These are phyloP conservation scores for Paraphaeosphaeria minitans DNA, from an alignment of 2,329 filamentous ascomycete genomes.

Conservation along the genomic window DNA sequence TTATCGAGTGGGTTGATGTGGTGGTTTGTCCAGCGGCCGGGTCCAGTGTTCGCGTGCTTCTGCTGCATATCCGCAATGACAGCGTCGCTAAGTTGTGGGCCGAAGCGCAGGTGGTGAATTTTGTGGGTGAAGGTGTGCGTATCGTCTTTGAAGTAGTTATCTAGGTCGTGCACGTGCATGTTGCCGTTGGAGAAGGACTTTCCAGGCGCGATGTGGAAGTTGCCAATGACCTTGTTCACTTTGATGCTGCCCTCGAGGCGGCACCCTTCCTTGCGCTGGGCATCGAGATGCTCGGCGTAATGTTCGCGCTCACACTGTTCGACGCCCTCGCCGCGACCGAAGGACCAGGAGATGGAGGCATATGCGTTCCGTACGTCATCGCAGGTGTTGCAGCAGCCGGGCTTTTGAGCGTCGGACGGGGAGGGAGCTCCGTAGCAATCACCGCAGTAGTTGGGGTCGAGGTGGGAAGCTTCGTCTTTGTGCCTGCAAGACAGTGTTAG, in stretches of 20 bases:
- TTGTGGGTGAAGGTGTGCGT: conserved; percentile 87
- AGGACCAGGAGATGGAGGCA: conserved; percentile 86
- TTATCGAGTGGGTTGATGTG: conserved; percentile 90
- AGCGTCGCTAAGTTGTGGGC: conserved; percentile 82
- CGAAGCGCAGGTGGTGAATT: conserved; percentile 90
- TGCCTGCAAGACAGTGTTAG: conserved; percentile 56
- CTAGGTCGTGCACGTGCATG: conserved; percentile 96
- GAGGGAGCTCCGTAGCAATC: conserved; percentile 85
- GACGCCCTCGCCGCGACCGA: conserved; percentile 87
- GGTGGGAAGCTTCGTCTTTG: conserved; percentile 70
- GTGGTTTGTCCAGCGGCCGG: conserved; percentile 78
- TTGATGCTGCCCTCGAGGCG: conserved; percentile 89
- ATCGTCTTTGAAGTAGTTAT: conserved; percentile 85
- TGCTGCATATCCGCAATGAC: conserved; percentile 53
- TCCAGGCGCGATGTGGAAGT: conserved; percentile 97
- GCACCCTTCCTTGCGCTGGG: conserved; percentile 89
- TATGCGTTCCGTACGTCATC: conserved; percentile 97
- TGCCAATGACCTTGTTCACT: conserved; percentile 98
- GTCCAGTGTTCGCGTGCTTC: conserved; percentile 61
- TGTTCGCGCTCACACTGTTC: conserved; percentile 96
- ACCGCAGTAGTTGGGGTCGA: conserved; percentile 92
- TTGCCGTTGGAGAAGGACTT: conserved; percentile 95
- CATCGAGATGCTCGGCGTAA: conserved; percentile 85
- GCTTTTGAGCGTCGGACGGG: conserved; percentile 72
- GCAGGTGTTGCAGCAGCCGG: conserved; percentile 96